Percentiles rank a stretch among this genome's conserved stretches.
These are phyloP conservation scores for Podaxis mareebaensis DNA, from an alignment of 768 basidiomycete species.

Conservation along the genomic window DNA sequence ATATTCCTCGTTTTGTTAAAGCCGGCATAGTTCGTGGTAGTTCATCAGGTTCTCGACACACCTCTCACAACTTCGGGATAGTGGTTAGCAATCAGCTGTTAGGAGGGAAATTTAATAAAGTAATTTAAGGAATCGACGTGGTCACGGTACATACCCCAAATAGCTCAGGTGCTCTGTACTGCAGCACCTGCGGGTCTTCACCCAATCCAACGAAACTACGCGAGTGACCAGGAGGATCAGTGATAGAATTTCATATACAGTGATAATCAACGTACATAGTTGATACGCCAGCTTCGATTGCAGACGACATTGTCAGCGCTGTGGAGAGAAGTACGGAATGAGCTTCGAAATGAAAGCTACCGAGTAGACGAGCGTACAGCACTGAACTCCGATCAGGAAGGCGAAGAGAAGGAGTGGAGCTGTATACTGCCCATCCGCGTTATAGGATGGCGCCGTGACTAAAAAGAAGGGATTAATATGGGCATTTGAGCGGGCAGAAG, in stretches of 20 bases:
- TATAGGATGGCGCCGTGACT: slow-evolving; percentile 79
- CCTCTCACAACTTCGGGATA: slow-evolving; percentile 75
- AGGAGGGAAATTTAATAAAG: not conserved
- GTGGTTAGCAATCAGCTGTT: slow-evolving; percentile 60
- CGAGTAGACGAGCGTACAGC: slow-evolving; percentile 47
- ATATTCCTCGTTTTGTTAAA: not conserved
- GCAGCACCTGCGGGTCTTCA: slow-evolving; percentile 80
- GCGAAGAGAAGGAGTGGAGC: slow-evolving; percentile 77
- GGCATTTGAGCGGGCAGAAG: not conserved
- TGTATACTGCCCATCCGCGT: slow-evolving; percentile 72
- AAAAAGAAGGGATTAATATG: slow-evolving; percentile 1
- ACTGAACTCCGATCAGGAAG: slow-evolving; percentile 76
- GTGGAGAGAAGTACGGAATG: not conserved
- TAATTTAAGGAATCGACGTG: not conserved
- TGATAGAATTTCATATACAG: not conserved
- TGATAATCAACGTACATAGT: slow-evolving; percentile 58
- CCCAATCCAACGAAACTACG: slow-evolving; percentile 78
- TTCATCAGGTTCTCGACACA: slow-evolving; percentile 36
- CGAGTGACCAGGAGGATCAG: not conserved
- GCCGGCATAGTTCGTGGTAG: not conserved
- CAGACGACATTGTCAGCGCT: slow-evolving; percentile 71
- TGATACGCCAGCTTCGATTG: slow-evolving; percentile 85
- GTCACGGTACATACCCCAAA: slow-evolving; percentile 49
- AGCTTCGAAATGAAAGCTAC: slow-evolving; percentile 12
- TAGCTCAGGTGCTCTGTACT: slow-evolving; percentile 68